Evolutionary conservation across 1,139 yeast genomes (phyloP), one percentile per base, ranked within the genome.

Genomic region (Yamadazyma sp.): DNA sequence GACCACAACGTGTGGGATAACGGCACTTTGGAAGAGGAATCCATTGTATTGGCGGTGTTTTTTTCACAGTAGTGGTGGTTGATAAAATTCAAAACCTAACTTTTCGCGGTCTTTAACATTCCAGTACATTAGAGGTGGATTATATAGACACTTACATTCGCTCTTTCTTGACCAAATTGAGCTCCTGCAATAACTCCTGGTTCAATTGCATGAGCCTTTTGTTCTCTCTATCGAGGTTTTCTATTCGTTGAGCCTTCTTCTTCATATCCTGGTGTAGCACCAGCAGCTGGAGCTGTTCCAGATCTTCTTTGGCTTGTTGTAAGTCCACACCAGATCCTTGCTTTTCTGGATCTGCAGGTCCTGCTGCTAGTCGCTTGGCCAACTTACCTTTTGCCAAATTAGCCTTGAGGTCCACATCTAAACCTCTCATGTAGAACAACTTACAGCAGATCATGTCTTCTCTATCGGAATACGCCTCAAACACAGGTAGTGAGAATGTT

Each of bases 1-100:
- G 97, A 90, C 98, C 98, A 92, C 45, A 92, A 73, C 1, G 97
- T 87, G 60, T 89, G 95, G 2, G 97, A 89, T 46, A 76, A 71
- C 35, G 82, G 82, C 25, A 70, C 62, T 52, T 69, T 70, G 6
- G 68, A 55, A 32, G 59, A 50, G 9, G 70, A 52, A 35, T 68
- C 73, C 74, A 68, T 68, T 10, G 11, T 31, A 21, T 15, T 15
- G 11, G 12, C 6, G 5, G 16, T 26, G 23, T 18, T 18, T 28
- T 28, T 20, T 14, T 15, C 10, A 8, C 7, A 21, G 21, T 18
- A 21, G n/a, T n/a, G 10, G 5, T 11, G 22, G 6, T 16, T 4
- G 31, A 28, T n/a, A 28, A 16, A 28, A 25, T n/a, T 11, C 15
- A 25, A 4, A 11, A 6, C 6, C 15, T n/a, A n/a, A 23, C 6